Base-by-base conservation (phyloP, 1,284 basidiomycete genomes). In the Violaceomyces palustris region DNA sequence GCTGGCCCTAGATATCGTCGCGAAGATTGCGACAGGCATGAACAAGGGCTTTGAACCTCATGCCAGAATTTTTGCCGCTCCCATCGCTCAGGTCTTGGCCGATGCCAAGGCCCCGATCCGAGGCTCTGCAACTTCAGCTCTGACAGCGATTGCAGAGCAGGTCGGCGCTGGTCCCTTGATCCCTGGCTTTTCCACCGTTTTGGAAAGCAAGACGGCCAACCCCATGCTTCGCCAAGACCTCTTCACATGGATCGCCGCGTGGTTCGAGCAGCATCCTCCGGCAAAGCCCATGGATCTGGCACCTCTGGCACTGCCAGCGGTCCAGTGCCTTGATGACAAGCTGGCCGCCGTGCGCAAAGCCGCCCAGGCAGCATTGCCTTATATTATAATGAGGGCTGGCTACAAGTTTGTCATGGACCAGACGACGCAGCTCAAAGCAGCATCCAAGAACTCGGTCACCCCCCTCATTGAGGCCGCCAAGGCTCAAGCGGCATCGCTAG, bases 11-110 rank as follows among this genome's bases (percentile, higher is more conserved):
- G 91, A 94, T 66, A 85, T 94, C 48, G 83, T 96, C 40, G 79
- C 84, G 30, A 86, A 88, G 35, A 85, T 98, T 50, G 90, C 94
- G 2, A 82, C 80, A 0, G 92, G 88, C 1, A 96, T 98, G 89
- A 90, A 90, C 37, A 89, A 86, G 68, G 82, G 87, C 0, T 98
- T 99, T 69, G 93, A 98, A 62, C 92, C 88, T 70, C 81, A 93
- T 61, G 81, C 82, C 4, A 83, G 84, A 21, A 78, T 88, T 35
- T 86, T 92, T 59, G 81, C 83, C 9, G 75, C 83, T 0, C 83
- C 92, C 0, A 80, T 97, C 8, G 83, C 85, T 2, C 85, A 85
- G 19, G 88, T 92, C 5, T 80, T 97, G 6, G 82, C 92, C 6
- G 94, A 99, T 71, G 89, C 93, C 72, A 98, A 98, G 74, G 84